Conservation (phyloP, 2,329 filamentous ascomycete species). For the Colletotrichum somersetense region DNA sequence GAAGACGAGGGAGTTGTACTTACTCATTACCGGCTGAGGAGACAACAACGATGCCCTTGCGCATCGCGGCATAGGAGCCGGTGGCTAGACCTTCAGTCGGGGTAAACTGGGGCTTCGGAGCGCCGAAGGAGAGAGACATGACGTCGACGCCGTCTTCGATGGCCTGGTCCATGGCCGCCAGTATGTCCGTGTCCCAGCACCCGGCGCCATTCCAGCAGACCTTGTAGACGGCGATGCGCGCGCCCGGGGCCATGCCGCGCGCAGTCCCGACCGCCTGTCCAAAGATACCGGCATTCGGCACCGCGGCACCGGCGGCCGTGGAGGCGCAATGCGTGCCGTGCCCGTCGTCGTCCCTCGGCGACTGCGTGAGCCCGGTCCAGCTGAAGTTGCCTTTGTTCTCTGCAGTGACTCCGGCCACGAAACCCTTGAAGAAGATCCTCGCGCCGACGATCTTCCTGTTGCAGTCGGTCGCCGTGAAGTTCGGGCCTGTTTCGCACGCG, state of each 20-base stretch:
- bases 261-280: conserved; percentile 32
- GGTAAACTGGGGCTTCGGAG: background rate
- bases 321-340: conserved; percentile 33
- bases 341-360: conserved; percentile 18
- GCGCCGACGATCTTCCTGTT: conserved; percentile 42
- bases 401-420: background rate
- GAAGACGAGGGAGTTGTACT: background rate
- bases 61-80: conserved; percentile 17
- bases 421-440: conserved; percentile 28
- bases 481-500: conserved; percentile 25
- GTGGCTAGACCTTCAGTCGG: background rate
- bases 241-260: conserved; percentile 24
- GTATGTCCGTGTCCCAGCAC: conserved; percentile 24
- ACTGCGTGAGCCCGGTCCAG: conserved; percentile 18
- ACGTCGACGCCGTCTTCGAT: conserved; percentile 35
- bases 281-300: conserved; percentile 11
- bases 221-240: conserved; percentile 32
- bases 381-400: conserved; percentile 1
- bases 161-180: conserved; percentile 28
- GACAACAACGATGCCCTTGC: conserved; percentile 23
- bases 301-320: conserved; percentile 14
- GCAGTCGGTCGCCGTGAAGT: conserved; percentile 29
- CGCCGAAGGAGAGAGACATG: conserved; percentile 25
- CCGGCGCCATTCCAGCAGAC: conserved; percentile 15
- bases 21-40: conserved; percentile 13